Evolutionary conservation across 129 eudicot genomes (phyloP).

Genomic region (Mikania micrantha): DNA sequence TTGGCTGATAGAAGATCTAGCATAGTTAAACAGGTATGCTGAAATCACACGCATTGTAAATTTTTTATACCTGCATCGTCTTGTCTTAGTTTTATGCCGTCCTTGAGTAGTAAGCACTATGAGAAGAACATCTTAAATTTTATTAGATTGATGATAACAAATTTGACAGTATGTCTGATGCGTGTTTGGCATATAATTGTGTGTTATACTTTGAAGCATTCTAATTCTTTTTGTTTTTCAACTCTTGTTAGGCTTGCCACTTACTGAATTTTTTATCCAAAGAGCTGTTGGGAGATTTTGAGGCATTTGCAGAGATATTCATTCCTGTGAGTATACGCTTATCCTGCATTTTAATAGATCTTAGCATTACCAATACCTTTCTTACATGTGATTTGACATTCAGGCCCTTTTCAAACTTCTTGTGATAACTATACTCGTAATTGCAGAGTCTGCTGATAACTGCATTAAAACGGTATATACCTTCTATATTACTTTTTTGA

Average conservation of each 20-base stretch:
- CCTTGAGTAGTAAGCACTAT: background rate
- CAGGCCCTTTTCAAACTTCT: slow-evolving; percentile 99
- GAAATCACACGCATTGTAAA: background rate
- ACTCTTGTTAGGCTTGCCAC: slow-evolving; percentile 72
- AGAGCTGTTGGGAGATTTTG: slow-evolving; percentile 94
- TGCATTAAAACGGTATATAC: slow-evolving; percentile 88
- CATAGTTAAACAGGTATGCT: slow-evolving; percentile 88
- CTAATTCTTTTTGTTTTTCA: background rate
- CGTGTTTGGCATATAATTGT: background rate
- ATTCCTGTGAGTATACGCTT: slow-evolving; percentile 63
- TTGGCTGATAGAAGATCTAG: slow-evolving; percentile 93
- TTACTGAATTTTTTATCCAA: slow-evolving; percentile 79
- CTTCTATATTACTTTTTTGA: background rate
- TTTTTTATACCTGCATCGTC: background rate
- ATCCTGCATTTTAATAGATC: background rate
- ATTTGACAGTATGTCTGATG: background rate
- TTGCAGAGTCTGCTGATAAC: slow-evolving; percentile 95
- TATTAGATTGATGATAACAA: background rate
- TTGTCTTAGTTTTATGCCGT: background rate
- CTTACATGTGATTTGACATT: slow-evolving; percentile 37
- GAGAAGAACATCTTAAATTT: background rate
- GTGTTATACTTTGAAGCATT: background rate
- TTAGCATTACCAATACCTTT: slow-evolving; percentile 4
- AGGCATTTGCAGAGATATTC: slow-evolving; percentile 82
- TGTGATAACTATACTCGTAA: slow-evolving; percentile 96